Evolutionary conservation across 345 rosid species (phyloP).

Genomic region (Gossypium bickii): DNA sequence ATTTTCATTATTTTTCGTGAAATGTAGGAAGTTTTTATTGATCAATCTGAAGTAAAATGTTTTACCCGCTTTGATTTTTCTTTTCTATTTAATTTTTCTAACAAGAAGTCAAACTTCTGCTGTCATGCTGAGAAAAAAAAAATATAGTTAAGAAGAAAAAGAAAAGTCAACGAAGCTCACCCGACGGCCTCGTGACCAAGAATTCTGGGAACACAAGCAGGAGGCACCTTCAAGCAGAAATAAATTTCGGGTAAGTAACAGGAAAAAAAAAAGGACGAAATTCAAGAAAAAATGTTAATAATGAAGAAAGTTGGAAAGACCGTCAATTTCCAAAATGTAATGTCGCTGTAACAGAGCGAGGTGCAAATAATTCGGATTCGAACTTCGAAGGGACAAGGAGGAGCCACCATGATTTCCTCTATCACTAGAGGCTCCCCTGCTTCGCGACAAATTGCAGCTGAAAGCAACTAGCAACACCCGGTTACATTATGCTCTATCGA

Average conservation of each 20-base stretch:
- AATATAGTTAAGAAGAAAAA: background rate
- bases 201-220: conserved; percentile 68
- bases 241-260: background rate
- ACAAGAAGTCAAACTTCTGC: background rate
- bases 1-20: too few relatives aligned
- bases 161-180: conserved; percentile 31
- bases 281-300: background rate
- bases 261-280: background rate
- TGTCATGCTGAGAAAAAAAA: background rate
- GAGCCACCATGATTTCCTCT: conserved; percentile 74
- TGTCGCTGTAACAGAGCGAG: conserved; percentile 70
- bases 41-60: too few relatives aligned
- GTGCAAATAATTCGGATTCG: conserved; percentile 74
- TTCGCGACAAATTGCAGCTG: conserved; percentile 67
- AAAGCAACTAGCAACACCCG: conserved; percentile 5
- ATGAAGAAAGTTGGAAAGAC: conserved; percentile 14
- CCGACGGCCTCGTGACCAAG: conserved; percentile 93
- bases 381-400: conserved; percentile 66
- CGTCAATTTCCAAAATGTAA: conserved; percentile 71
- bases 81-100: too few relatives aligned
- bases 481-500: background rate
- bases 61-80: too few relatives aligned
- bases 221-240: conserved; percentile 46
- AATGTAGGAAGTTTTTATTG: too few relatives aligned
- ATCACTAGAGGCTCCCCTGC: conserved; percentile 71